Evolutionary conservation across 2,329 filamentous ascomycete genomes (phyloP).

Genomic region (Aspergillus carbonarius): DNA sequence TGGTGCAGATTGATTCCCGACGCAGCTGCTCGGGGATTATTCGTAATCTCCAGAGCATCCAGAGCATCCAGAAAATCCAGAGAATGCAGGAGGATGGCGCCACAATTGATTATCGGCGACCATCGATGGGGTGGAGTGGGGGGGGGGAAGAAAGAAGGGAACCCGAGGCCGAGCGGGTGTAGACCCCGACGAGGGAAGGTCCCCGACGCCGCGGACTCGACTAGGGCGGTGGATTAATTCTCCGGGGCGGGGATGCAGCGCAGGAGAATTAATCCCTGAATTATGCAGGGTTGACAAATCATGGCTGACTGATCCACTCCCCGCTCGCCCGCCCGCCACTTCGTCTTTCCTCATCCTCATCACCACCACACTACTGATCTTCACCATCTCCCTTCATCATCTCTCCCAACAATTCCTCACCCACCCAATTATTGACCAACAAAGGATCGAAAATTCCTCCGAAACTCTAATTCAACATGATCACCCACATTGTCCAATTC

Average conservation of each 20-base stretch:
- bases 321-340: background rate
- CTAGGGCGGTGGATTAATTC: background rate
- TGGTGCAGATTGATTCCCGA: too few relatives aligned
- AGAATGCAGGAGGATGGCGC: too few relatives aligned
- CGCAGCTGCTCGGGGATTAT: too few relatives aligned
- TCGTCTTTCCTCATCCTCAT: too few relatives aligned
- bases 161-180: background rate
- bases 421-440: background rate
- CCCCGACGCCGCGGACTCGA: background rate
- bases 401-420: background rate
- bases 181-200: background rate
- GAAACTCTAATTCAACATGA: constrained; percentile 16
- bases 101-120: too few relatives aligned
- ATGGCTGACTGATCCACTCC: background rate
- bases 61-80: too few relatives aligned
- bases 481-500: constrained; percentile 68
- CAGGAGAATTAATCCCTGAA: too few relatives aligned
- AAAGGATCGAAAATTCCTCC: background rate
- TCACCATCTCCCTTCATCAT: background rate
- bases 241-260: too few relatives aligned
- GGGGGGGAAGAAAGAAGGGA: too few relatives aligned
- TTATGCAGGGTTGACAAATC: background rate
- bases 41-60: too few relatives aligned
- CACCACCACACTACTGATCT: background rate
- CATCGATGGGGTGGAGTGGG: too few relatives aligned